phyloP scores from a whole-genome alignment of 345 rosid genomes.

The Eutrema japonicum region DNA sequence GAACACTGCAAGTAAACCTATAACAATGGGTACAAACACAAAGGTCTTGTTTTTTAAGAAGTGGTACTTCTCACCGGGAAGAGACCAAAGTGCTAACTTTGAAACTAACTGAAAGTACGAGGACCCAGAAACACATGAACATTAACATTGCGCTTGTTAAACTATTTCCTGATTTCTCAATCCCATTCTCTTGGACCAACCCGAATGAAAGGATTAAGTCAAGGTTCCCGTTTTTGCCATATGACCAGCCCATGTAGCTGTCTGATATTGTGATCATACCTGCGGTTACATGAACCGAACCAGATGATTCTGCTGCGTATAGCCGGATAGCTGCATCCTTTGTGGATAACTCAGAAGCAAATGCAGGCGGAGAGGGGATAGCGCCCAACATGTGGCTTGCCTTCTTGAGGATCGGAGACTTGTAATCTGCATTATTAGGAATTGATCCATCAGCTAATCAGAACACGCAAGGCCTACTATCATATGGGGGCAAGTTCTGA shows the following conservation, averaged over 20 bases:
- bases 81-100: conserved; percentile 59
- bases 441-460: conserved; percentile 24
- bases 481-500: conserved; percentile 4
- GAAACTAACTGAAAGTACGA: conserved; percentile 63
- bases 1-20: conserved; percentile 16
- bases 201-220: conserved; percentile 58
- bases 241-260: conserved; percentile 59
- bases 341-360: conserved; percentile 69
- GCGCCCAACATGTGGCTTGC: conserved; percentile 82
- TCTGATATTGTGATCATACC: conserved; percentile 78
- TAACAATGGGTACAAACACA: conserved; percentile 20
- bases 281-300: conserved; percentile 74
- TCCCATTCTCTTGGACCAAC: conserved; percentile 48
- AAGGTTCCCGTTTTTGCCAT: conserved; percentile 60
- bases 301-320: conserved; percentile 67
- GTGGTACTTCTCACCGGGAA: conserved; percentile 51
- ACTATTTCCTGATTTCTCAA: conserved; percentile 50
- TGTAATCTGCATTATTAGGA: conserved; percentile 51
- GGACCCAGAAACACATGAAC: conserved; percentile 68
- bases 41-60: background rate
- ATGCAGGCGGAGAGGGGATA: conserved; percentile 69
- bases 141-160: conserved; percentile 51
- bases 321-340: conserved; percentile 62
- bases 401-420: conserved; percentile 67
- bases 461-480: background rate